These are phyloP conservation scores for Drechslera avenae DNA, from an alignment of 2,329 filamentous ascomycete genomes.

Conservation along the genomic window DNA sequence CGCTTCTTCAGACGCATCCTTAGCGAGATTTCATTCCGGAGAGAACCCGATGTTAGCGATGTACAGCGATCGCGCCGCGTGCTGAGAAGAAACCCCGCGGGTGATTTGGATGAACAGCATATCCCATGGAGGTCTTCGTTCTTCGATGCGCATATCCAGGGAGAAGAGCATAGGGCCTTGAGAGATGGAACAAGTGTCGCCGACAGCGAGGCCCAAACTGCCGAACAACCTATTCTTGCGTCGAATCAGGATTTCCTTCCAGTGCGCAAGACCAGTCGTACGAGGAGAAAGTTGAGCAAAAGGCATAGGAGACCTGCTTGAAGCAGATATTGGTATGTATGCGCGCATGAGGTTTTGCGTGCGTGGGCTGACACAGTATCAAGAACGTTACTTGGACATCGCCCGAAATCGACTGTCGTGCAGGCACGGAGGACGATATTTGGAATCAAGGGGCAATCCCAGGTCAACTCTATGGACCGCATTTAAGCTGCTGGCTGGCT, in stretches of 20 bases:
- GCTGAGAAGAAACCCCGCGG: constrained; percentile 19
- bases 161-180: constrained; percentile 13
- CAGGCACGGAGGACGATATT: too few species aligned
- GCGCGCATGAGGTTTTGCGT: not conserved
- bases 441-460: too few species aligned
- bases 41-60: constrained; percentile 18
- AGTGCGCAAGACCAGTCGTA: constrained; percentile 9
- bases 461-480: too few species aligned
- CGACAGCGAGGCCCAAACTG: constrained; percentile 18
- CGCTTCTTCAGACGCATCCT: constrained; percentile 31
- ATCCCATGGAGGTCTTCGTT: constrained; percentile 15
- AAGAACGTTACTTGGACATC: not conserved
- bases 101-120: constrained; percentile 12
- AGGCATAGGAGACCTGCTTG: constrained; percentile 25
- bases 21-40: constrained; percentile 26
- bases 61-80: constrained; percentile 31
- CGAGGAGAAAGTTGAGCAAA: constrained; percentile 26
- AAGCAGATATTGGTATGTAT: not conserved
- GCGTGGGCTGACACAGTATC: not conserved
- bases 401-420: too few species aligned
- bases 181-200: constrained; percentile 27
- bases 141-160: constrained; percentile 17
- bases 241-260: constrained; percentile 14
- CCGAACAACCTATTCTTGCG: constrained; percentile 24
- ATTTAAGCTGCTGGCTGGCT: too few species aligned